These are phyloP conservation scores for Pelagophyceae sp. DNA, from an alignment of 352 stramenopile genomes.

Conservation along the genomic window DNA sequence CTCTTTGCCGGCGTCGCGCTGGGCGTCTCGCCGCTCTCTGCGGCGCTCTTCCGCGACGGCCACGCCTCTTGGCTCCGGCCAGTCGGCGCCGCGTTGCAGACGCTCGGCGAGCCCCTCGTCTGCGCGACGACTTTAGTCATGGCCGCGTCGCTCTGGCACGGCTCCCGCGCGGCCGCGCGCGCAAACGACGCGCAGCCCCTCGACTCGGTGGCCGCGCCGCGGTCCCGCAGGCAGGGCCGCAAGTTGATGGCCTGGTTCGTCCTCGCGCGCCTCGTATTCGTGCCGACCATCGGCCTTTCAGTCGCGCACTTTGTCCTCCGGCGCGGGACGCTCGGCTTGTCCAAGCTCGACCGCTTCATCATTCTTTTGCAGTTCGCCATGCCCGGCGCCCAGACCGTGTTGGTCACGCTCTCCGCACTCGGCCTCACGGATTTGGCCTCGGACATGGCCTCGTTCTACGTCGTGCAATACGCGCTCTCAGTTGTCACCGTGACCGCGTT, in stretches of 20 bases:
- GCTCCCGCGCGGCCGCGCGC: too few relatives aligned
- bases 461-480: not conserved
- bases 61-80: not conserved
- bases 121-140: not conserved
- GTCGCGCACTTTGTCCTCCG: not conserved
- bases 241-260: slow-evolving; percentile 9
- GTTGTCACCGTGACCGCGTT: not conserved
- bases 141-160: not conserved
- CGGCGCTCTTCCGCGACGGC: not conserved
- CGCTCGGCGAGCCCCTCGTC: not conserved
- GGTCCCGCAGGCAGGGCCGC: too few relatives aligned
- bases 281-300: not conserved
- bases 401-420: not conserved
- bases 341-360: not conserved
- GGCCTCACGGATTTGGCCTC: not conserved
- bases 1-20: not conserved
- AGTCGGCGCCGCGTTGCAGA: not conserved
- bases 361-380: slow-evolving; percentile 9
- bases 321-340: not conserved
- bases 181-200: too few relatives aligned
- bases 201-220: too few relatives aligned
- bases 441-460: not conserved
- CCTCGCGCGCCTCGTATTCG: not conserved
- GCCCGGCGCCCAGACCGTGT: slow-evolving; percentile 7
- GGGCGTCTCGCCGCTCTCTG: not conserved